Evolutionary conservation across 2,329 filamentous ascomycete species (phyloP).

Genomic region (Aspergillus sp.): DNA sequence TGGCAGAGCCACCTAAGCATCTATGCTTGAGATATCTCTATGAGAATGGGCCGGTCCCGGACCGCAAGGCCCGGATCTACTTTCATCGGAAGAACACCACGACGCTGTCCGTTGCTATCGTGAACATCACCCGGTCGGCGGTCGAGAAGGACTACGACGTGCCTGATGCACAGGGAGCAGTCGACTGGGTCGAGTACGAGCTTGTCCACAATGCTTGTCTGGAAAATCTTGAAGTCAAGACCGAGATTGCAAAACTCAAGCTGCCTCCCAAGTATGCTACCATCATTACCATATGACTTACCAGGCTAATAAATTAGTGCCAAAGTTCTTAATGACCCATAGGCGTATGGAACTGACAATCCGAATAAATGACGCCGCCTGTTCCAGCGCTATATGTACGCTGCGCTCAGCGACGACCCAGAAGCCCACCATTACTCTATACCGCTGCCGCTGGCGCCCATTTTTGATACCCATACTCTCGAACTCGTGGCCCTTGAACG

Average conservation of each 20-base stretch:
- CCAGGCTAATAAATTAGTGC: slow-evolving; percentile 37
- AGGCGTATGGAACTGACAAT: slow-evolving; percentile 64
- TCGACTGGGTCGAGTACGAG: too few relatives aligned
- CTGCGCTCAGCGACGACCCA: slow-evolving; percentile 34
- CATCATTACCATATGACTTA: too few relatives aligned
- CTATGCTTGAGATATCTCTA: too few relatives aligned
- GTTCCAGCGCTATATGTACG: slow-evolving; percentile 44
- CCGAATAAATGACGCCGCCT: slow-evolving; percentile 39
- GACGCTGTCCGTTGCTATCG: too few relatives aligned
- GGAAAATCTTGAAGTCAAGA: slow-evolving; percentile 56
- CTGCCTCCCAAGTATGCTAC: slow-evolving; percentile 44
- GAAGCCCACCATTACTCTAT: slow-evolving; percentile 39
- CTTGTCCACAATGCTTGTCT: slow-evolving; percentile 38
- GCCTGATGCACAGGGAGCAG: too few relatives aligned
- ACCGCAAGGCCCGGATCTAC: too few relatives aligned
- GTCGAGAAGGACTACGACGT: too few relatives aligned
- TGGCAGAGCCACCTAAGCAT: too few relatives aligned
- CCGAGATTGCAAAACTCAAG: slow-evolving; percentile 59
- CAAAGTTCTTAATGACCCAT: slow-evolving; percentile 60
- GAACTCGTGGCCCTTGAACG: slow-evolving; percentile 69
- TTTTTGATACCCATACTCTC: slow-evolving; percentile 60
- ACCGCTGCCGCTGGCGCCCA: slow-evolving; percentile 38
- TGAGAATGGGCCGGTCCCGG: too few relatives aligned
- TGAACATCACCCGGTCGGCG: too few relatives aligned
- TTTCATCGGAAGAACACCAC: too few relatives aligned